These are phyloP conservation scores for Cinchona pubescens DNA, from an alignment of 257 asterid genomes.

Conservation along the genomic window DNA sequence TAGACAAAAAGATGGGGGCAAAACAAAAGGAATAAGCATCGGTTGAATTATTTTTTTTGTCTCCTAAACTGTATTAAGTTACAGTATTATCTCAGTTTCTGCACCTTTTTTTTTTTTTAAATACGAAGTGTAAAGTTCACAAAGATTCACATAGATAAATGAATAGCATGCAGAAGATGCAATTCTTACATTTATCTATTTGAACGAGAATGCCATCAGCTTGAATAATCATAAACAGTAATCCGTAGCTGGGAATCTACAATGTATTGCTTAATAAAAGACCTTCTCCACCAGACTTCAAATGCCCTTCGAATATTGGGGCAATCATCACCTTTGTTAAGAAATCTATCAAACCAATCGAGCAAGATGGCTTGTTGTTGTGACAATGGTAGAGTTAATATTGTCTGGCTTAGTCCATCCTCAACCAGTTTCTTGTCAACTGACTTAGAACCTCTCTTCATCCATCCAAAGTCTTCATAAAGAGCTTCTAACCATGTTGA, in stretches of 20 bases:
- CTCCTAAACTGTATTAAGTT: background rate
- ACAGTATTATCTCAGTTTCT: background rate
- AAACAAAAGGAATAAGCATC: background rate
- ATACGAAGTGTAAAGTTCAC: background rate
- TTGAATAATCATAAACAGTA: slow-evolving; percentile 56
- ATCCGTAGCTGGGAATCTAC: slow-evolving; percentile 60
- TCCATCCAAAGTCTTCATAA: slow-evolving; percentile 86
- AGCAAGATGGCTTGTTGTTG: slow-evolving; percentile 71
- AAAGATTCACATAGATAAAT: slow-evolving; percentile 1
- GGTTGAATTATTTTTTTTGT: background rate
- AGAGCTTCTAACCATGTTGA: slow-evolving; percentile 89
- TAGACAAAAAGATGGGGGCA: background rate
- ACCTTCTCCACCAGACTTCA: slow-evolving; percentile 94
- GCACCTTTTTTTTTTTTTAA: background rate
- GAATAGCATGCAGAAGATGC: background rate
- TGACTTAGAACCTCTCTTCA: slow-evolving; percentile 64
- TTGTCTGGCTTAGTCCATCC: slow-evolving; percentile 77
- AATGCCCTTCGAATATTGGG: slow-evolving; percentile 88
- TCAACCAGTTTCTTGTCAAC: slow-evolving; percentile 71
- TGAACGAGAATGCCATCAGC: slow-evolving; percentile 20
- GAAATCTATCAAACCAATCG: slow-evolving; percentile 79
- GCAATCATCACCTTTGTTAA: slow-evolving; percentile 83
- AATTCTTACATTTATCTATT: background rate
- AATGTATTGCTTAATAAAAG: slow-evolving; percentile 62
- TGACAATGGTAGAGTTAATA: slow-evolving; percentile 68